Base-by-base conservation (phyloP, 495 filamentous ascomycete species). In the Podospora comata region DNA sequence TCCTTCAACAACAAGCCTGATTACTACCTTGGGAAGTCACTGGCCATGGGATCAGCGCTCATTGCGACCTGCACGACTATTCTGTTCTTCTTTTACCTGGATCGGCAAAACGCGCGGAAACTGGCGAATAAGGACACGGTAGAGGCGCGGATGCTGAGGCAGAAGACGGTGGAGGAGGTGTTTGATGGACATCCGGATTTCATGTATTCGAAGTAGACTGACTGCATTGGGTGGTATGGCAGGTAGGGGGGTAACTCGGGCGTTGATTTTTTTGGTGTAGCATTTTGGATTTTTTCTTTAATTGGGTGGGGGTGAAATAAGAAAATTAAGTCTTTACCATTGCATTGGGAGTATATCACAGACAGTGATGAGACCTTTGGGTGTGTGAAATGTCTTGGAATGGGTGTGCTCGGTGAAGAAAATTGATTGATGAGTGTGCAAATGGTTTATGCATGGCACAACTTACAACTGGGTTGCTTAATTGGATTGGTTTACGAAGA, bases 111-210 rank as follows among this genome's bases (percentile, higher is more conserved):
- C 23, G 55, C 67, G 1, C 64, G 32, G 32, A 69, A 69, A 34
- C 18, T 65, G 54, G 62, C 62, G 19, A 53, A 69, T 27, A 69
- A 69, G 62, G 34, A 69, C 32, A 60, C 62, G n/a, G 54, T 55
- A 11, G 67, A 65, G 30, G 62, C 67, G 1, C n/a, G 16, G 11
- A 30, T n/a, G 26, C 11, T 56, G 28, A 34, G 67, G 54, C 55
- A 4, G 4, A 61, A 60, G 57, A 60, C 62, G 18, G 67, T 69
- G 2, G 67, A 69, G 67, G 62, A 69, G 67, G 60, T 69, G 16
- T 65, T 65, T 32, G 67, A 69, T 39, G 62, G 6, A 3, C 67
- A 69, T 62, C 67, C 67, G 32, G 67, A 69, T 60, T 69, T 69
- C 30, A 65, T 69, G 67, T 69, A 69, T 28, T 69, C 61, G 13